These are phyloP conservation scores for Talaromyces sp. DNA, from an alignment of 2,329 filamentous ascomycete species.

Conservation along the genomic window DNA sequence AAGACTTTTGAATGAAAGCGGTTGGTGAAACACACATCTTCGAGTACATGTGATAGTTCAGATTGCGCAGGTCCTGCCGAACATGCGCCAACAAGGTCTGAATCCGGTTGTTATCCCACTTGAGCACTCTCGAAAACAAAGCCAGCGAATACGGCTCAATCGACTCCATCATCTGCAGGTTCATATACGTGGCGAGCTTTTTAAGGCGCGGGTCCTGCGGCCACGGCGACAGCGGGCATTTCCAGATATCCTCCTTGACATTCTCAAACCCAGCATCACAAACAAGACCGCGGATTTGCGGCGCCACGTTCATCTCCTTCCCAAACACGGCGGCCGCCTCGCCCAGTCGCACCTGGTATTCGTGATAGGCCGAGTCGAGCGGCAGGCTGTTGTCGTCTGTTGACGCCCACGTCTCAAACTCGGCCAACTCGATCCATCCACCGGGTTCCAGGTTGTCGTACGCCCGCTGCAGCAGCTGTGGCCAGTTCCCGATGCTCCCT, in stretches of 20 bases:
- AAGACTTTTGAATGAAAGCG: too few species aligned
- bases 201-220: slow-evolving; percentile 14
- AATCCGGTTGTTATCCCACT: slow-evolving; percentile 18
- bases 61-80: slow-evolving; percentile 10
- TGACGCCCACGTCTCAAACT: slow-evolving; percentile 26
- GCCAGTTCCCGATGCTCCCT: slow-evolving; percentile 26
- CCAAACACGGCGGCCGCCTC: slow-evolving; percentile 21
- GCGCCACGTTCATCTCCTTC: slow-evolving; percentile 23
- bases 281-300: slow-evolving; percentile 37
- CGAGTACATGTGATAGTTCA: slow-evolving; percentile 14
- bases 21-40: slow-evolving; percentile 2
- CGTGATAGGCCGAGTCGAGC: slow-evolving; percentile 15
- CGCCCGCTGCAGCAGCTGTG: slow-evolving; percentile 19
- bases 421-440: slow-evolving; percentile 25
- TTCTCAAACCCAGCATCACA: slow-evolving; percentile 49
- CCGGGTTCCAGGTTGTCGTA: slow-evolving; percentile 23
- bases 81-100: slow-evolving; percentile 3
- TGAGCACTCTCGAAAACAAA: slow-evolving; percentile 22
- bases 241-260: slow-evolving; percentile 33
- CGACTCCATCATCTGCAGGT: slow-evolving; percentile 18
- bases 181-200: slow-evolving; percentile 16
- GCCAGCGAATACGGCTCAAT: slow-evolving; percentile 22
- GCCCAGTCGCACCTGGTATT: slow-evolving; percentile 17
- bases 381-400: slow-evolving; percentile 25
- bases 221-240: slow-evolving; percentile 42